Base-by-base conservation (phyloP, 2,329 filamentous ascomycete genomes). In the Ophiostoma sp. region DNA sequence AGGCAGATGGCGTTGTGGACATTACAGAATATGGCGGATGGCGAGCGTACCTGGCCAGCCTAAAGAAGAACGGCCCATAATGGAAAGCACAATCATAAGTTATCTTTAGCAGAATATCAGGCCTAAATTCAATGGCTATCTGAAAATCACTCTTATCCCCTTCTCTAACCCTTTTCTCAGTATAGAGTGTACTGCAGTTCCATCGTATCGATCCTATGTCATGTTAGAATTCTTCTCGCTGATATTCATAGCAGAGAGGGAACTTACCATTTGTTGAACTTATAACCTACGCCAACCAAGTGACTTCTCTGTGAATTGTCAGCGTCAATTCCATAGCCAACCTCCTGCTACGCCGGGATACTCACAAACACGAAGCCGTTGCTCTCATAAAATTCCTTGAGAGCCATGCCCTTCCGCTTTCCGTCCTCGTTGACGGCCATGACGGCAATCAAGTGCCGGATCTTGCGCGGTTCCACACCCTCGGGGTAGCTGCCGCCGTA, bases 21-120 rank as follows among this genome's bases (percentile, higher is more conserved):
- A 80, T 82, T 28, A 82, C 79, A 0, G 66, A 68, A 0, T 78
- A 78, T 50, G 79, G 80, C 2, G 80, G 80, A 6, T 82, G 82
- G 82, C 77, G 78, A 61, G 72, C 77, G 0, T 82, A 80, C 15
- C 45, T 64, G 11, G 69, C 52, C 59, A 39, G 31, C 9, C 9
- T 57, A 5, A 25, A 31, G 9, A 57, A 17, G 6, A n/a, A 36
- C 6, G 22, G 25, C 25, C 8, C 12, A 25, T 12, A 22, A 25
- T 55, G 25, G n/a, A 25, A 11, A 9, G 22, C 50, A 28, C 22
- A 25, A 28, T 28, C 50, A 12, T 25, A 12, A 11, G 22, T 6
- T 5, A 17, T 22, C 31, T 11, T 15, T 17, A 15, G 19, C 15
- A 15, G 15, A 3, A 45, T 15, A 12, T 12, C 11, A 25, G 1